A percentile compares a stretch with the other conserved stretches of the same genome.
Evolutionary conservation across 2,329 filamentous ascomycete species (phyloP).

Genomic region (Penicillium sp.): DNA sequence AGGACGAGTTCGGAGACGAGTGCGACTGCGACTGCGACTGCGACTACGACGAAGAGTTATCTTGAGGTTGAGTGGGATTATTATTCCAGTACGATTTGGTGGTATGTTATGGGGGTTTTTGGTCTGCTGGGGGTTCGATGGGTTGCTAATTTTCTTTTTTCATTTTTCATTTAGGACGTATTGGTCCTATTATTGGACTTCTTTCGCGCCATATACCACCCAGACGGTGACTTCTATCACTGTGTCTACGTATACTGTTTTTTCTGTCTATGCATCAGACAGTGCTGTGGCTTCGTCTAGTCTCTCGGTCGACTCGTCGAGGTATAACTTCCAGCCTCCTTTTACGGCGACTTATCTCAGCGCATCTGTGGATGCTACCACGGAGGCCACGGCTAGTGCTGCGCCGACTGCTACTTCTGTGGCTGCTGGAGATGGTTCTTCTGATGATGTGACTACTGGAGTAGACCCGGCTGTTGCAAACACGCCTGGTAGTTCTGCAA

Average conservation of each 20-base stretch:
- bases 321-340: slow-evolving; percentile 9
- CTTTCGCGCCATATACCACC: slow-evolving; percentile 17
- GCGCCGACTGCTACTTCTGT: background rate
- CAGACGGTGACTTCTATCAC: slow-evolving; percentile 19
- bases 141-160: background rate
- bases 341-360: slow-evolving; percentile 19
- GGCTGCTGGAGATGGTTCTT: background rate
- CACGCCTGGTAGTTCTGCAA: background rate
- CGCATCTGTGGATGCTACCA: slow-evolving; percentile 11
- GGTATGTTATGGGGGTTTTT: slow-evolving; percentile 7
- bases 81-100: slow-evolving; percentile 22
- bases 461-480: background rate
- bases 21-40: background rate
- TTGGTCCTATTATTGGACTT: slow-evolving; percentile 24
- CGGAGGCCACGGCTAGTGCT: background rate
- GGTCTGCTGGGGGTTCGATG: too few species aligned
- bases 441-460: background rate
- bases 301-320: background rate
- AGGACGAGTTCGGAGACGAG: background rate
- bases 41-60: slow-evolving; percentile 3
- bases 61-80: slow-evolving; percentile 9
- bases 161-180: too few species aligned
- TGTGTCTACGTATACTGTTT: slow-evolving; percentile 16
- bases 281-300: slow-evolving; percentile 10
- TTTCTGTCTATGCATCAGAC: slow-evolving; percentile 16